phyloP scores from a whole-genome alignment of 2,329 filamentous ascomycete genomes.

The Curvularia spicifera region DNA sequence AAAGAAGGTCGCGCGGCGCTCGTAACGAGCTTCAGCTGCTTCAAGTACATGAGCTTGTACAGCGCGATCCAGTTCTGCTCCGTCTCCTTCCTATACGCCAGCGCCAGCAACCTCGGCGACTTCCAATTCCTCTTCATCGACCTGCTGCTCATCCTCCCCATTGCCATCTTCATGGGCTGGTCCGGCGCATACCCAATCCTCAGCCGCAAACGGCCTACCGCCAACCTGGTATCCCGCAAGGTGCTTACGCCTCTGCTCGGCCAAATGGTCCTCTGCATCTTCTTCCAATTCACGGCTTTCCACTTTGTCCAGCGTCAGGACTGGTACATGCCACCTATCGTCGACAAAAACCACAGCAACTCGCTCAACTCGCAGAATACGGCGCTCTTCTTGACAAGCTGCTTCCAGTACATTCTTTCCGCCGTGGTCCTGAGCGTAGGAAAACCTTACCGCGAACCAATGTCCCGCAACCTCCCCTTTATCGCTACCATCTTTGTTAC shows the following conservation, averaged over 20 bases:
- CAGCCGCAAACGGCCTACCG: slow-evolving; percentile 84
- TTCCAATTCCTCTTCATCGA: slow-evolving; percentile 99
- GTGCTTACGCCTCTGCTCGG: slow-evolving; percentile 88
- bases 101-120: slow-evolving; percentile 91
- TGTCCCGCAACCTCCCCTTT: slow-evolving; percentile 84
- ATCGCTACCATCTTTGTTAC: slow-evolving; percentile 75
- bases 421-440: slow-evolving; percentile 92
- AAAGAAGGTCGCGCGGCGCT: slow-evolving; percentile 90
- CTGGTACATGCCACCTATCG: slow-evolving; percentile 82
- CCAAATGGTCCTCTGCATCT: slow-evolving; percentile 81
- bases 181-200: slow-evolving; percentile 80
- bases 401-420: slow-evolving; percentile 92
- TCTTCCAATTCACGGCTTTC: slow-evolving; percentile 77
- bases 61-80: slow-evolving; percentile 99
- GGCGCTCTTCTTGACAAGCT: slow-evolving; percentile 84
- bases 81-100: slow-evolving; percentile 94
- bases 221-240: slow-evolving; percentile 89
- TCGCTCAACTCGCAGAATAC: slow-evolving; percentile 94
- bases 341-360: slow-evolving; percentile 80
- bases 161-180: slow-evolving; percentile 99
- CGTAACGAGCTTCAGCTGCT: slow-evolving; percentile 98
- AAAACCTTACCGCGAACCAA: slow-evolving; percentile 82
- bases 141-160: slow-evolving; percentile 86
- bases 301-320: slow-evolving; percentile 75
- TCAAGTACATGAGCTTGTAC: slow-evolving; percentile 99